Conservation (phyloP, 2,329 filamentous ascomycete species). For the Phaeosphaeria sp. region DNA sequence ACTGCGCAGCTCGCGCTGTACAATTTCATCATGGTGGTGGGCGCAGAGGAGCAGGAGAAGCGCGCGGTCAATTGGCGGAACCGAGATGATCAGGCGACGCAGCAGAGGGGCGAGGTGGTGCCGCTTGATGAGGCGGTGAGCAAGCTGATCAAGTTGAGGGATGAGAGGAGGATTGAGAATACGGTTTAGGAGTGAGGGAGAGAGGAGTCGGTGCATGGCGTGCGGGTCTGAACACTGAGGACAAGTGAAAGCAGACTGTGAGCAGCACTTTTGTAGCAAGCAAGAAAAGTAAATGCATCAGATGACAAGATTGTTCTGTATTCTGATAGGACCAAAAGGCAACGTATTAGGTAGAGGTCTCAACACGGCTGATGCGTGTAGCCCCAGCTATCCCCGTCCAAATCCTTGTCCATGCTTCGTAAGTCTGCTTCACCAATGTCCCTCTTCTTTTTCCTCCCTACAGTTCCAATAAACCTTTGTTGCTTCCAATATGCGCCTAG, state of each 20-base stretch:
- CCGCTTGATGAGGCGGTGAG: conserved; percentile 64
- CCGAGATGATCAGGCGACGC: conserved; percentile 66
- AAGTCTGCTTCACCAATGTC: background rate
- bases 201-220: background rate
- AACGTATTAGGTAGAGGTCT: background rate
- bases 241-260: background rate
- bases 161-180: conserved; percentile 50
- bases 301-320: background rate
- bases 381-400: background rate
- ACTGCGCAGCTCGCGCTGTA: conserved; percentile 81
- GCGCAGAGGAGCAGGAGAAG: conserved; percentile 65
- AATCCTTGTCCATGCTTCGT: background rate
- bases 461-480: background rate
- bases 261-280: background rate
- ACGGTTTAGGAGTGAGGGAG: background rate
- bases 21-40: conserved; percentile 80
- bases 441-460: background rate
- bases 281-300: background rate
- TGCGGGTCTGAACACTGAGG: background rate
- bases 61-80: conserved; percentile 69
- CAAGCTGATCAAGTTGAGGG: conserved; percentile 57
- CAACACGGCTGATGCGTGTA: background rate
- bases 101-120: conserved; percentile 67
- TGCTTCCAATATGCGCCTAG: background rate
- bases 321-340: background rate